Evolutionary conservation across 2,329 filamentous ascomycete genomes (phyloP).

Genomic region (Pseudogymnoascus sp.): DNA sequence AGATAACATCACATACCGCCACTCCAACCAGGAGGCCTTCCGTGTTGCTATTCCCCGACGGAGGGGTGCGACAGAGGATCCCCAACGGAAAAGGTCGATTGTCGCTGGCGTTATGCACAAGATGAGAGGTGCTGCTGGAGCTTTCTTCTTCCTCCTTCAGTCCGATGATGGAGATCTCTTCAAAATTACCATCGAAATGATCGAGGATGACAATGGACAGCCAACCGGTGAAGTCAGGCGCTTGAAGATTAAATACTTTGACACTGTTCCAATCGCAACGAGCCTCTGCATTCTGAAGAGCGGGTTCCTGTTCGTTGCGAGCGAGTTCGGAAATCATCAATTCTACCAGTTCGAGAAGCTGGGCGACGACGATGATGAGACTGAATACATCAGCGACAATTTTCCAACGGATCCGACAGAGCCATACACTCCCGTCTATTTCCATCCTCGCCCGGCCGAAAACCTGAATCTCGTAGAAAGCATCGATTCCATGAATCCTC

Average conservation of each 20-base stretch:
- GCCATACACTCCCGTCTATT: slow-evolving; percentile 72
- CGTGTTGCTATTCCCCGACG: slow-evolving; percentile 83
- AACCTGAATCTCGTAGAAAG: slow-evolving; percentile 81
- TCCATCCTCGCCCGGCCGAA: slow-evolving; percentile 69
- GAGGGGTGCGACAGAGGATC: slow-evolving; percentile 83
- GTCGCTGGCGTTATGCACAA: slow-evolving; percentile 95
- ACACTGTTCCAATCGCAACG: slow-evolving; percentile 83
- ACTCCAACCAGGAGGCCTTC: slow-evolving; percentile 87
- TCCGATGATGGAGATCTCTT: slow-evolving; percentile 97
- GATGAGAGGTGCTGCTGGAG: slow-evolving; percentile 70
- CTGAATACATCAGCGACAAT: slow-evolving; percentile 75
- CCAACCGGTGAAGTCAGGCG: slow-evolving; percentile 73
- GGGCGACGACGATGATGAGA: slow-evolving; percentile 88
- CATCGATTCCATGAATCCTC: slow-evolving; percentile 81
- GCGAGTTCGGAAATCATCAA: slow-evolving; percentile 86
- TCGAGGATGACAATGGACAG: slow-evolving; percentile 70
- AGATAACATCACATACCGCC: slow-evolving; percentile 93
- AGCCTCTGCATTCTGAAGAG: slow-evolving; percentile 91
- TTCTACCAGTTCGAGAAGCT: slow-evolving; percentile 98
- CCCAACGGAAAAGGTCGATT: slow-evolving; percentile 79
- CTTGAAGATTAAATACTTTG: slow-evolving; percentile 94
- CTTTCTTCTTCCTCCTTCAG: slow-evolving; percentile 95
- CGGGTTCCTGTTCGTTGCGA: slow-evolving; percentile 87
- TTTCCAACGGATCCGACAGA: slow-evolving; percentile 70
- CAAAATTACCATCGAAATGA: slow-evolving; percentile 90